phyloP scores from a whole-genome alignment of 2,329 filamentous ascomycete species.

The Paraphaeosphaeria minitans region DNA sequence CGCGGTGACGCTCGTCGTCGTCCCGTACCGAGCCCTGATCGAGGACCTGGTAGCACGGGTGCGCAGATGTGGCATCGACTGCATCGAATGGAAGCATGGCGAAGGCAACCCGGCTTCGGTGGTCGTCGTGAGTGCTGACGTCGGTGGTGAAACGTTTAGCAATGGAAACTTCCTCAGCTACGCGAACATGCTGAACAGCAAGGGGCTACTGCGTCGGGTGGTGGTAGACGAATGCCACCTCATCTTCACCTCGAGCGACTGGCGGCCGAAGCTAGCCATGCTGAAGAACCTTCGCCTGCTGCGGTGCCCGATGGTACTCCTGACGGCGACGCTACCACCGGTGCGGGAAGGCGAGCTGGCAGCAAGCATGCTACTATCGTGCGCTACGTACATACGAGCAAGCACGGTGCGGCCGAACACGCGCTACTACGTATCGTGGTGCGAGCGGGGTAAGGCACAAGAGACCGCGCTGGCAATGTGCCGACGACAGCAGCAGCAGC shows the following conservation, averaged over 20 bases:
- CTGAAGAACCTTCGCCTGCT: constrained; percentile 1
- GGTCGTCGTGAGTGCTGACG: constrained; percentile 14
- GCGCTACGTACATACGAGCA: background rate
- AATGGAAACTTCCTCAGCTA: background rate
- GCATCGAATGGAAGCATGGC: constrained; percentile 1
- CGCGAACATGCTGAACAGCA: constrained; percentile 7
- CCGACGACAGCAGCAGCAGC: too few relatives aligned
- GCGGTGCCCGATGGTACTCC: background rate
- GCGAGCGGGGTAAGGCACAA: background rate
- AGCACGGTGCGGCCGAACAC: background rate
- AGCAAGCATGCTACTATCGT: background rate
- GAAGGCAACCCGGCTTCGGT: constrained; percentile 11
- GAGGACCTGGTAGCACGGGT: constrained; percentile 13
- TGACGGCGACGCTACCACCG: background rate
- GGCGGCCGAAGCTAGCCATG: constrained; percentile 5
- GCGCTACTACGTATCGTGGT: background rate
- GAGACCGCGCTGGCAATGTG: background rate
- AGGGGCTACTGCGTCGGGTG: constrained; percentile 15
- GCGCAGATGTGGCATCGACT: constrained; percentile 5
- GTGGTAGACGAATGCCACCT: constrained; percentile 23
- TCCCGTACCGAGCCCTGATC: constrained; percentile 17
- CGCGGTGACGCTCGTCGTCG: constrained; percentile 20
- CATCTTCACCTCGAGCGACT: constrained; percentile 14
- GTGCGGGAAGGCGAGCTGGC: background rate
- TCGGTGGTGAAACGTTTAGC: constrained; percentile 5